phyloP scores from a whole-genome alignment of 139 green algal genomes.

The Auxenochlorella pyrenoidosa region DNA sequence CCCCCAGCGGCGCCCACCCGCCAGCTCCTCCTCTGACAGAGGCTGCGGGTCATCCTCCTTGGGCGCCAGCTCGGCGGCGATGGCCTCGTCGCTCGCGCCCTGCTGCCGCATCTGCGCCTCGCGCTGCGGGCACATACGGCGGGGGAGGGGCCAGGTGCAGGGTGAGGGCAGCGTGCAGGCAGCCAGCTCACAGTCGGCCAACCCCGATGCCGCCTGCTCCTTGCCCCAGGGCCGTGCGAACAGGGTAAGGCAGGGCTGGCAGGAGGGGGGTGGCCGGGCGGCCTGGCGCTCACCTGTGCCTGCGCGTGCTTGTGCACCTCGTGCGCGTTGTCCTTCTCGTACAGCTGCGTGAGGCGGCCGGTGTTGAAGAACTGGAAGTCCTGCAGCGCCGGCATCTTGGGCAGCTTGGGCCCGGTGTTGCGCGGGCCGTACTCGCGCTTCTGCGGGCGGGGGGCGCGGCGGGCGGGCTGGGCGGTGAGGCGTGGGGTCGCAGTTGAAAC shows the following conservation, averaged over 20 bases:
- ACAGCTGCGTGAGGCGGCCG: slow-evolving; percentile 83
- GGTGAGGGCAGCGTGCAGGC: background rate
- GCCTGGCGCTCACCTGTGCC: slow-evolving; percentile 38
- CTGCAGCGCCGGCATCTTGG: slow-evolving; percentile 92
- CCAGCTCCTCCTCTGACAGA: slow-evolving; percentile 90
- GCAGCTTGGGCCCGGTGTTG: slow-evolving; percentile 71
- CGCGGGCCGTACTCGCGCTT: slow-evolving; percentile 43
- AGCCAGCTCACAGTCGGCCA: background rate
- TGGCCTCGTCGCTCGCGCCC: slow-evolving; percentile 77
- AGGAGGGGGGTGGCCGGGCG: too few species aligned
- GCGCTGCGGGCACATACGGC: background rate
- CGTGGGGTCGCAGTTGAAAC: too few species aligned
- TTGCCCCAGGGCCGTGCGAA: too few species aligned
- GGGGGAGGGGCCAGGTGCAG: background rate
- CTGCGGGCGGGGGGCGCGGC: background rate
- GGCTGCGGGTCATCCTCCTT: slow-evolving; percentile 79
- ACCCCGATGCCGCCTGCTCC: too few species aligned
- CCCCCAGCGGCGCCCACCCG: slow-evolving; percentile 53
- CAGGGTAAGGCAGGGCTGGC: too few species aligned
- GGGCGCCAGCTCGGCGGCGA: slow-evolving; percentile 62
- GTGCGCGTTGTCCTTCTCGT: slow-evolving; percentile 87
- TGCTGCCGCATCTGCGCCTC: slow-evolving; percentile 36
- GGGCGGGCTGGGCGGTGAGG: background rate
- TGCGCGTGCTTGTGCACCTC: slow-evolving; percentile 76
- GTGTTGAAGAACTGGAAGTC: slow-evolving; percentile 99